A percentile compares a stretch with the other conserved stretches of the same genome.
These are phyloP conservation scores for Alternaria rosae DNA, from an alignment of 2,329 filamentous ascomycete genomes.

Conservation along the genomic window DNA sequence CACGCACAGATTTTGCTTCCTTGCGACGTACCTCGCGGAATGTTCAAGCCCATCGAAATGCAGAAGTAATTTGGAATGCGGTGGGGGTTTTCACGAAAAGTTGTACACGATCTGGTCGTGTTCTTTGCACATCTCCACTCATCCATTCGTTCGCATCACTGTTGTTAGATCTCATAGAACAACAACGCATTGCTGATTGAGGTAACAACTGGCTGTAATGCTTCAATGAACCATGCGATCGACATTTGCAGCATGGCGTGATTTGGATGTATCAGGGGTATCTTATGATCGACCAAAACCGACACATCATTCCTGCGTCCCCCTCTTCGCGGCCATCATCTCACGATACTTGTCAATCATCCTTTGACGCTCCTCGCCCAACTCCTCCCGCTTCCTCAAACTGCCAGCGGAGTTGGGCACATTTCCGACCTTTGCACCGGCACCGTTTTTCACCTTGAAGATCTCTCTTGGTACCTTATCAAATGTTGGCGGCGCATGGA, in stretches of 20 bases:
- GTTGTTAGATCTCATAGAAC: neutral
- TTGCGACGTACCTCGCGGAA: too few relatives aligned
- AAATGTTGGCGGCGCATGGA: conserved; percentile 77
- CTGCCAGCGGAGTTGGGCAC: conserved; percentile 74
- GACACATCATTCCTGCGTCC: neutral
- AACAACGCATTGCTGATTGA: neutral
- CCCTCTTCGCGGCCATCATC: conserved; percentile 63
- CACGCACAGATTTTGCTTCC: too few relatives aligned
- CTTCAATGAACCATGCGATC: neutral
- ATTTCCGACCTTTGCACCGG: conserved; percentile 71
- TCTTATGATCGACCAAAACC: neutral
- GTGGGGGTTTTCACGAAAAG: neutral
- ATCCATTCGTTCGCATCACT: neutral
- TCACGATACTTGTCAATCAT: conserved; percentile 78
- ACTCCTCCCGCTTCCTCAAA: conserved; percentile 74
- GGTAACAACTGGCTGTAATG: neutral
- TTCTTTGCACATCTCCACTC: neutral
- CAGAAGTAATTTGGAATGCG: too few relatives aligned
- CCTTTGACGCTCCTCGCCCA: conserved; percentile 71
- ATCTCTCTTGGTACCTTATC: conserved; percentile 68
- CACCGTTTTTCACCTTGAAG: conserved; percentile 70
- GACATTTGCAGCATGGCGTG: neutral
- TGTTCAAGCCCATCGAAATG: too few relatives aligned
- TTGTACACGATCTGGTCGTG: neutral
- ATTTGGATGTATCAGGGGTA: neutral